Evolutionary conservation across 2,329 filamentous ascomycete species (phyloP), one percentile per base, ranked within the genome.

Genomic region (Botrytis aclada): DNA sequence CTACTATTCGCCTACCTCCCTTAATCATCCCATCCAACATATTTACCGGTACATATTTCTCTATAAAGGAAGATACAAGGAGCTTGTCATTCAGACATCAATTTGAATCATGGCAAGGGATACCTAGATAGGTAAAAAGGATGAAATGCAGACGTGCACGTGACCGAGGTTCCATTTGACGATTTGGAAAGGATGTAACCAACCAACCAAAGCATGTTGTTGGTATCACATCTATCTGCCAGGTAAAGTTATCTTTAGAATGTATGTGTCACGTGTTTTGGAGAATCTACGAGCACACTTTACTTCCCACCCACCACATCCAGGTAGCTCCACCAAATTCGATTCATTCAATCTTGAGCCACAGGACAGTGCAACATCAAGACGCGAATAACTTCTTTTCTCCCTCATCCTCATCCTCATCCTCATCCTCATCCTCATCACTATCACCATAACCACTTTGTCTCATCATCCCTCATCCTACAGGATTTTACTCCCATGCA

Each of bases 401-500:
- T 8, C 8, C n/a, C 29, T 29, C 18, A 29, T 43, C 14, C n/a
- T n/a, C n/a, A n/a, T n/a, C n/a, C n/a, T n/a, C n/a, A n/a, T n/a
- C n/a, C n/a, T n/a, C n/a, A n/a, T n/a, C n/a, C n/a, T n/a, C n/a
- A n/a, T n/a, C n/a, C 29, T 29, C 18, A 29, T 43, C 14, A 20
- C 22, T 6, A 20, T 3, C 4, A 7, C 39, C 16, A 32, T 34
- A 29, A 29, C 41, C 1, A 56, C 22, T 16, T 10, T 29, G 29
- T 51, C 63, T 37, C 22, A 61, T 43, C 39, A 4, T 14, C 25
- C 6, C 2, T 60, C 47, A 72, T 72, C 62, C 70, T 22, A 37
- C 61, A 72, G 62, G 62, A 72, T 51, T 37, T 8, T 34, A 45
- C 16, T 69, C n/a, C 41, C 22, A 47, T 47, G 12, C 37, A 66